A percentile compares a stretch with the other conserved stretches of the same genome.
Conservation (phyloP, 2,329 filamentous ascomycete species). For the Verticillium nonalfalfae region DNA sequence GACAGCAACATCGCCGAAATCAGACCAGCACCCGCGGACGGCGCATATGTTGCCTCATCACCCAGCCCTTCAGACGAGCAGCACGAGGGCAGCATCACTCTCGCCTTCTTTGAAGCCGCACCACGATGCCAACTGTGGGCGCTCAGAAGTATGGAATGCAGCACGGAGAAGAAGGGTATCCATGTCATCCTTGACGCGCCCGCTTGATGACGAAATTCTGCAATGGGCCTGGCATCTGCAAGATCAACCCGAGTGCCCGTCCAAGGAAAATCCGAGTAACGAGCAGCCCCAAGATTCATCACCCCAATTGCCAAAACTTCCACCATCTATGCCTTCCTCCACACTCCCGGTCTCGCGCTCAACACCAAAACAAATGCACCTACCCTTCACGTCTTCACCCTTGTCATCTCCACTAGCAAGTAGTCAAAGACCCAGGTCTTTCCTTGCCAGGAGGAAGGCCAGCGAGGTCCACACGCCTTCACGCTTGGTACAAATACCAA, state of each 20-base stretch:
- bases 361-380: background rate
- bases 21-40: too few species aligned
- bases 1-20: too few species aligned
- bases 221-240: background rate
- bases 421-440: background rate
- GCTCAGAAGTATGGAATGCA: too few species aligned
- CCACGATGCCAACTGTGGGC: too few species aligned
- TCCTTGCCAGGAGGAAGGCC: background rate
- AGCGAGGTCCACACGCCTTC: background rate
- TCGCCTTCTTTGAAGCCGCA: too few species aligned
- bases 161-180: background rate
- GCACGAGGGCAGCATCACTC: too few species aligned
- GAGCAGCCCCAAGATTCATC: background rate
- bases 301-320: background rate
- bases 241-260: background rate
- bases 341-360: background rate
- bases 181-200: background rate
- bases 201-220: background rate
- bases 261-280: background rate
- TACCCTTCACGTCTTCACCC: constrained; percentile 18
- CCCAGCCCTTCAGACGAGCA: too few species aligned
- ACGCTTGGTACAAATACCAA: background rate
- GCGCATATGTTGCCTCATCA: too few species aligned
- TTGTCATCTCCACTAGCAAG: constrained; percentile 27
- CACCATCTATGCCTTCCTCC: background rate